These are phyloP conservation scores for Candida silvicultrix DNA, from an alignment of 805 yeast genomes.

Conservation along the genomic window DNA sequence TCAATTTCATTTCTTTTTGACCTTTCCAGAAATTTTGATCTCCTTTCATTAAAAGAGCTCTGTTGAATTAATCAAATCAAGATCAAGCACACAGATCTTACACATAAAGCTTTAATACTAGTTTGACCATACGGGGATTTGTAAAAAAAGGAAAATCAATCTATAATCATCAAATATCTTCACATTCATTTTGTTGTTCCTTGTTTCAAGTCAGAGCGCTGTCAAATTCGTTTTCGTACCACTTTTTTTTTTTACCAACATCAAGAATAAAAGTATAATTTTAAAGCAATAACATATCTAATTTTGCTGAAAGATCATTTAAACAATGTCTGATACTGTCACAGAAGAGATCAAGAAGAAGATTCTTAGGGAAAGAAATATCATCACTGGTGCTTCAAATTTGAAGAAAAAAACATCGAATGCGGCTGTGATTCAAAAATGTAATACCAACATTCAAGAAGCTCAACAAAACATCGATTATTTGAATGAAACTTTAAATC, in stretches of 20 bases:
- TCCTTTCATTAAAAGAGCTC: not conserved
- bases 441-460: conserved; percentile 86
- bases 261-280: not conserved
- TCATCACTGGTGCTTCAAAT: conserved; percentile 81
- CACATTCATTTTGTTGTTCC: not conserved
- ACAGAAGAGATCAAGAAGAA: conserved; percentile 70
- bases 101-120: too few species aligned
- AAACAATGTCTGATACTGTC: conserved; percentile 30
- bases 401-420: conserved; percentile 76
- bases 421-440: conserved; percentile 78
- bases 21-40: not conserved
- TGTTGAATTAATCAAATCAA: not conserved
- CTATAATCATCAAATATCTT: not conserved
- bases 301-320: not conserved
- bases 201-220: not conserved
- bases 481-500: conserved; percentile 68
- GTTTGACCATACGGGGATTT: too few species aligned
- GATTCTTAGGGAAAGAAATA: conserved; percentile 82
- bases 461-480: conserved; percentile 89
- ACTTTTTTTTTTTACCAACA: not conserved
- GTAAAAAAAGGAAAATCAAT: too few species aligned
- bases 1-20: not conserved
- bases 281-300: not conserved
- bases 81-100: too few species aligned
- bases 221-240: not conserved